Evolutionary conservation across 768 basidiomycete species (phyloP).

Genomic region (Suillus alpinus): DNA sequence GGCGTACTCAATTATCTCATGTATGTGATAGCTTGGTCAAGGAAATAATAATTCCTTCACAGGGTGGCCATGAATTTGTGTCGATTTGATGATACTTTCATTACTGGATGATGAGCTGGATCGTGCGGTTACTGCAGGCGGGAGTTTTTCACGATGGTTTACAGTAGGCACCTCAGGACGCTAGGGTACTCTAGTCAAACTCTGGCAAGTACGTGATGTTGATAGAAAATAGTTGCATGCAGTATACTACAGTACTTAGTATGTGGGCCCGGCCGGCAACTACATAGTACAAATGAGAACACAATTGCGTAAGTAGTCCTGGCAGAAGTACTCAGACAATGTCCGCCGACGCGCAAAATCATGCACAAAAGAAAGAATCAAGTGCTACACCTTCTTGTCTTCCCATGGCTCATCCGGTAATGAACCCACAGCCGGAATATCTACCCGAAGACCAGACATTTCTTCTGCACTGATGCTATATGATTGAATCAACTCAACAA

Average conservation of each 20-base stretch:
- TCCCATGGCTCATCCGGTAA: neutral
- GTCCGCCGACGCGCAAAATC: too few relatives aligned
- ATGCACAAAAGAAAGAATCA: neutral
- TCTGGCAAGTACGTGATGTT: too few relatives aligned
- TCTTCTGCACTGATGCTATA: neutral
- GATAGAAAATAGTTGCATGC: too few relatives aligned
- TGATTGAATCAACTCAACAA: neutral
- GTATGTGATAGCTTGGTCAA: neutral
- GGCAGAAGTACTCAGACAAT: too few relatives aligned
- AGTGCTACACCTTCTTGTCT: neutral
- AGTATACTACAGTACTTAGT: too few relatives aligned
- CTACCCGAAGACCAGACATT: neutral
- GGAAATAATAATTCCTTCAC: neutral
- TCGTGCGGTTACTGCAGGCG: neutral
- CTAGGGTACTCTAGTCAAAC: too few relatives aligned
- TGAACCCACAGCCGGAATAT: neutral
- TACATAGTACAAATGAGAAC: too few relatives aligned
- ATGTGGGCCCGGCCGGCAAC: too few relatives aligned
- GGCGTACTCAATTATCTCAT: neutral
- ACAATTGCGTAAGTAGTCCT: too few relatives aligned
- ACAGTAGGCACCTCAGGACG: neutral
- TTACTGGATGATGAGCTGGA: neutral
- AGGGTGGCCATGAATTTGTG: neutral
- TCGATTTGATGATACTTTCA: neutral
- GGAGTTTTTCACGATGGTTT: neutral